A percentile compares a stretch with the other conserved stretches of the same genome.
These are phyloP conservation scores for Aspergillus novoparasiticus DNA, from an alignment of 2,329 filamentous ascomycete species.

Conservation along the genomic window DNA sequence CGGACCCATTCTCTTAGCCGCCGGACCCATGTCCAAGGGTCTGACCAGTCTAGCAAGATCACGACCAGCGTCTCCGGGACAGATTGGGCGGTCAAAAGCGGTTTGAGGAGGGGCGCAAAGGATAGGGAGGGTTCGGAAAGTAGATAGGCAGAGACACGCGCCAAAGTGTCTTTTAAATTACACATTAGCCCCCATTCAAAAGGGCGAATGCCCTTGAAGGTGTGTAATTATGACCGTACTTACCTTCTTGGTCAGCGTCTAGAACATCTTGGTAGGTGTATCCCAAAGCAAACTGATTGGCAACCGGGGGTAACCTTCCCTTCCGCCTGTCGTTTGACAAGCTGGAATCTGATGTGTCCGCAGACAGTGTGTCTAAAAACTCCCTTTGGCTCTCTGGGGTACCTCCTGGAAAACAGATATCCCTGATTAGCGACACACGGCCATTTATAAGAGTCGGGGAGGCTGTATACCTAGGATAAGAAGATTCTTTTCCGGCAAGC, in stretches of 20 bases:
- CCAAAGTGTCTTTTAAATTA: slow-evolving; percentile 70
- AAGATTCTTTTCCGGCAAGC: slow-evolving; percentile 87
- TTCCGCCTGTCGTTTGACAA: slow-evolving; percentile 50
- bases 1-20: slow-evolving; percentile 89
- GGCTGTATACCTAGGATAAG: slow-evolving; percentile 71
- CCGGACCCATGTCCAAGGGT: slow-evolving; percentile 89
- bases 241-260: slow-evolving; percentile 90
- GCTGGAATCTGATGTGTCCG: slow-evolving; percentile 44
- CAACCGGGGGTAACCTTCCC: slow-evolving; percentile 71
- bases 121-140: slow-evolving; percentile 81
- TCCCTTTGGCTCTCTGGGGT: slow-evolving; percentile 81
- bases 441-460: neutral
- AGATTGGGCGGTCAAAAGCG: slow-evolving; percentile 79
- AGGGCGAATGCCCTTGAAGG: neutral
- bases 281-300: slow-evolving; percentile 88
- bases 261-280: slow-evolving; percentile 96
- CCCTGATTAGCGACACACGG: slow-evolving; percentile 19
- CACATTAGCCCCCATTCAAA: slow-evolving; percentile 8
- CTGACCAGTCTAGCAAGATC: slow-evolving; percentile 91
- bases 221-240: slow-evolving; percentile 23
- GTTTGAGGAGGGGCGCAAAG: slow-evolving; percentile 79
- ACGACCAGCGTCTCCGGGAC: slow-evolving; percentile 86
- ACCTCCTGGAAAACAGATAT: slow-evolving; percentile 60
- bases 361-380: slow-evolving; percentile 67
- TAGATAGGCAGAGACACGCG: slow-evolving; percentile 84